Evolutionary conservation across 164 flowering plant genomes (phyloP), one percentile per base, ranked within the genome.

Genomic region (Berberis vulgaris): DNA sequence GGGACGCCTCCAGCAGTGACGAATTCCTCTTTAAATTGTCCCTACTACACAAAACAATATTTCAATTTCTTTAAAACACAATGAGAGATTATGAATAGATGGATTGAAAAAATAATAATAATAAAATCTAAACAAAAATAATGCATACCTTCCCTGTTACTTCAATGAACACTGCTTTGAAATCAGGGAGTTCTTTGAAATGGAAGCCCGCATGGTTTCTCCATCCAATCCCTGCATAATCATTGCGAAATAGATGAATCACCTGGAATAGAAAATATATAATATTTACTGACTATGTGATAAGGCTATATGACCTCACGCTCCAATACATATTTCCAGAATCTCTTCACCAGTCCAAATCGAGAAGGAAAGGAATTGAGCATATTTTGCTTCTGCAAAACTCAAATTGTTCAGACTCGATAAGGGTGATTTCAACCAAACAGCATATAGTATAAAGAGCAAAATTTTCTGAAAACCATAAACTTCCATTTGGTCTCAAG

Each of bases 1-100:
- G 95, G 98, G 64, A 93, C 89, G 39, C 96, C 98, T 54, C 98
- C 98, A 67, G 98, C 92, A 61, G 94, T 93, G 72, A 93, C 98
- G 74, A 93, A 93, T 78, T 93, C 98, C 73, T 93, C 98, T 81
- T 93, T 93, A 63, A 85, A 93, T 84, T 83, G 88, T 44, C 98
- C 92, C 98, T 93, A 55, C 41, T 55, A 55, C 2, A n/a, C 58
- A 4, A 55, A 4, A 54, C n/a, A n/a, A n/a, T n/a, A n/a, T n/a
- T n/a, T n/a, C n/a, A n/a, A n/a, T n/a, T n/a, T n/a, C n/a, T n/a
- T n/a, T n/a, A n/a, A n/a, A n/a, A n/a, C n/a, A n/a, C n/a, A n/a
- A n/a, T n/a, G n/a, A n/a, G n/a, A n/a, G n/a, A n/a, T n/a, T n/a
- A n/a, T n/a, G n/a, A n/a, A n/a, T n/a, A n/a, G n/a, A n/a, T n/a